These are phyloP conservation scores for Metschnikowia bowlesiae DNA, from an alignment of 805 yeast genomes.

Conservation along the genomic window DNA sequence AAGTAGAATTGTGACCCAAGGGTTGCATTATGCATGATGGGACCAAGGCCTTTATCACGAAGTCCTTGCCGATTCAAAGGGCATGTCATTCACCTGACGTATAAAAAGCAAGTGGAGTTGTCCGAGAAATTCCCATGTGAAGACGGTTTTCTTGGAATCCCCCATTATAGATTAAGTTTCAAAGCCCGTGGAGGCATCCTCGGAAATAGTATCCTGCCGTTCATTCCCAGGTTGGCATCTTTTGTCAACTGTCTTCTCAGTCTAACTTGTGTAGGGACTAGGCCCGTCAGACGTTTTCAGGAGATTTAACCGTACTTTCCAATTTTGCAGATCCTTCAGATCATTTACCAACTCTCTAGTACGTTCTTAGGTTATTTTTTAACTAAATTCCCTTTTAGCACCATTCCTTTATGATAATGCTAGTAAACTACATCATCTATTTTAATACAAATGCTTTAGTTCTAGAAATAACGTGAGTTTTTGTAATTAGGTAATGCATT, in stretches of 20 bases:
- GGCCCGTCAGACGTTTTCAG: too few relatives aligned
- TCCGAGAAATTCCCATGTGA: conserved; percentile 68
- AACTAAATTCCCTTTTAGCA: too few relatives aligned
- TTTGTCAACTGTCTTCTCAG: conserved; percentile 69
- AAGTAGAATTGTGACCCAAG: conserved; percentile 67
- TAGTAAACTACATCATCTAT: too few relatives aligned
- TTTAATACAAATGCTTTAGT: too few relatives aligned
- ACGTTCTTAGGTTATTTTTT: too few relatives aligned
- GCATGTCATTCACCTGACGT: conserved; percentile 71
- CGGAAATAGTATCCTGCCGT: conserved; percentile 79
- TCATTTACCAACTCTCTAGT: too few relatives aligned
- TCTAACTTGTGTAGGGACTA: conserved; percentile 46
- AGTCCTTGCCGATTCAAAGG: conserved; percentile 69
- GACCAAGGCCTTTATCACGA: conserved; percentile 76
- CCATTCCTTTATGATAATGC: too few relatives aligned
- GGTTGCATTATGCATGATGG: conserved; percentile 73
- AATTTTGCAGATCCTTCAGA: too few relatives aligned
- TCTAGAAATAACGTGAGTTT: too few relatives aligned
- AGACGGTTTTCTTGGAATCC: conserved; percentile 68
- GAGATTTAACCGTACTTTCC: too few relatives aligned
- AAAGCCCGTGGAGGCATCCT: conserved; percentile 87
- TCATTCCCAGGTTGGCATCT: conserved; percentile 72
- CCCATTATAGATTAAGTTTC: conserved; percentile 74
- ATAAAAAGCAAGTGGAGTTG: conserved; percentile 59
- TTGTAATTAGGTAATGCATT: too few relatives aligned